phyloP scores from a whole-genome alignment of 805 yeast genomes.

The Sugiyamaella smithiae region DNA sequence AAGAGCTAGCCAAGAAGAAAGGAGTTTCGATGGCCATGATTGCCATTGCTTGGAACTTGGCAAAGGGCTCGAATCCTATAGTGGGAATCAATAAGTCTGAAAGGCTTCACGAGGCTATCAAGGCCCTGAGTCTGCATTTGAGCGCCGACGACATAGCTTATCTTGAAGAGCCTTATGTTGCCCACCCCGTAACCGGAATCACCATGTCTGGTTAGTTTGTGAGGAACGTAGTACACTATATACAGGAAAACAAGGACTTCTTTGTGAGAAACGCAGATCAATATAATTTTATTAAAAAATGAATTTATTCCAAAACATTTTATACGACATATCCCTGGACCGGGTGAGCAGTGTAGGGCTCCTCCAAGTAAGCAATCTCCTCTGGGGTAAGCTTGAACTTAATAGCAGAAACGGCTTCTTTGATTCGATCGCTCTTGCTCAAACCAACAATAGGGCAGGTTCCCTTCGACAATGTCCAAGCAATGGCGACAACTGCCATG shows the following conservation, averaged over 20 bases:
- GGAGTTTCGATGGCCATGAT: slow-evolving; percentile 53
- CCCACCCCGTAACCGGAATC: slow-evolving; percentile 20
- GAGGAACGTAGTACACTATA: too few relatives aligned
- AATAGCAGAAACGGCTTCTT: slow-evolving; percentile 46
- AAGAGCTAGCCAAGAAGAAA: slow-evolving; percentile 47
- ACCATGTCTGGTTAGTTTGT: too few relatives aligned
- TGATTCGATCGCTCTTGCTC: slow-evolving; percentile 46
- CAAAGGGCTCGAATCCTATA: slow-evolving; percentile 52
- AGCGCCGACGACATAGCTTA: slow-evolving; percentile 31
- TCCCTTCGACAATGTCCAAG: slow-evolving; percentile 54
- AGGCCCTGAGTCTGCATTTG: slow-evolving; percentile 39
- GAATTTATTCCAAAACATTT: too few relatives aligned
- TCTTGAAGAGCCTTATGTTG: slow-evolving; percentile 30
- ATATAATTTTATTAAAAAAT: too few relatives aligned
- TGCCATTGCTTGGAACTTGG: slow-evolving; percentile 51
- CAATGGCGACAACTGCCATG: slow-evolving; percentile 53
- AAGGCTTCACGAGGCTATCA: slow-evolving; percentile 52
- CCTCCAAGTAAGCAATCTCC: slow-evolving; percentile 30
- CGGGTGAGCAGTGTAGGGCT: slow-evolving; percentile 26
- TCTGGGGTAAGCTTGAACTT: slow-evolving; percentile 38
- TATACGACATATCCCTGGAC: slow-evolving; percentile 7
- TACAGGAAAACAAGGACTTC: too few relatives aligned
- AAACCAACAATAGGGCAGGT: slow-evolving; percentile 54
- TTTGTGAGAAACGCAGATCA: too few relatives aligned
- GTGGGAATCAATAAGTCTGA: slow-evolving; percentile 49